These are phyloP conservation scores for Clarireedia hainanense DNA, from an alignment of 2,329 filamentous ascomycete genomes.

Conservation along the genomic window DNA sequence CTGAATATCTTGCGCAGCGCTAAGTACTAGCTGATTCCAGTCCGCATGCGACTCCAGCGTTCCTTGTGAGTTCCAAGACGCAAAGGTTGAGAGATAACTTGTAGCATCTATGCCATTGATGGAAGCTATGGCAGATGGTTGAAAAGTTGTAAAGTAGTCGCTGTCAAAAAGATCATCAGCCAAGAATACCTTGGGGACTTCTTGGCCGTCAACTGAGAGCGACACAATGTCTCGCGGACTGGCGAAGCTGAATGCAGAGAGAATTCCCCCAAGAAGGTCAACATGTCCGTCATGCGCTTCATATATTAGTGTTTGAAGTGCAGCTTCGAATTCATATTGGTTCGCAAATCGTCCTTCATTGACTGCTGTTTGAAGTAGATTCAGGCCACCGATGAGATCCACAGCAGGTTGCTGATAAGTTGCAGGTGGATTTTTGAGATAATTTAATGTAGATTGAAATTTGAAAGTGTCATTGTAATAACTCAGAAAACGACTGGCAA, in stretches of 20 bases:
- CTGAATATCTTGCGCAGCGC: slow-evolving; percentile 22
- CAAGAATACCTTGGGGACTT: slow-evolving; percentile 30
- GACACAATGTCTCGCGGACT: slow-evolving; percentile 46
- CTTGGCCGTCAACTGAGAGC: slow-evolving; percentile 46
- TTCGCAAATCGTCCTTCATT: slow-evolving; percentile 35
- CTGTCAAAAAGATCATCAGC: slow-evolving; percentile 29
- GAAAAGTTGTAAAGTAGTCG: slow-evolving; percentile 3
- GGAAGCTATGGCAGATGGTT: slow-evolving; percentile 38
- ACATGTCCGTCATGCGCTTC: slow-evolving; percentile 58
- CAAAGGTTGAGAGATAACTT: slow-evolving; percentile 37
- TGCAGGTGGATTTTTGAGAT: slow-evolving; percentile 41
- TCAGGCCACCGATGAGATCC: slow-evolving; percentile 39
- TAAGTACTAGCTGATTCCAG: slow-evolving; percentile 29
- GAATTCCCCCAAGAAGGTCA: slow-evolving; percentile 41
- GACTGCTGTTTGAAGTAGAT: slow-evolving; percentile 36
- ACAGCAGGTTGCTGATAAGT: slow-evolving; percentile 40
- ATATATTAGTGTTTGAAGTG: slow-evolving; percentile 42
- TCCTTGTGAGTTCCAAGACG: slow-evolving; percentile 27
- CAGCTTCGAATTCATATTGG: slow-evolving; percentile 48
- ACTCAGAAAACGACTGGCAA: slow-evolving; percentile 35
- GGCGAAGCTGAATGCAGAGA: slow-evolving; percentile 42
- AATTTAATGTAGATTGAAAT: slow-evolving; percentile 23
- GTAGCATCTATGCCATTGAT: slow-evolving; percentile 48
- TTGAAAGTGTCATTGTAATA: slow-evolving; percentile 38
- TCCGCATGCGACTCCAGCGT: slow-evolving; percentile 32